Evolutionary conservation across 2,329 filamentous ascomycete species (phyloP).

Genomic region (Magnaporthales sp.): DNA sequence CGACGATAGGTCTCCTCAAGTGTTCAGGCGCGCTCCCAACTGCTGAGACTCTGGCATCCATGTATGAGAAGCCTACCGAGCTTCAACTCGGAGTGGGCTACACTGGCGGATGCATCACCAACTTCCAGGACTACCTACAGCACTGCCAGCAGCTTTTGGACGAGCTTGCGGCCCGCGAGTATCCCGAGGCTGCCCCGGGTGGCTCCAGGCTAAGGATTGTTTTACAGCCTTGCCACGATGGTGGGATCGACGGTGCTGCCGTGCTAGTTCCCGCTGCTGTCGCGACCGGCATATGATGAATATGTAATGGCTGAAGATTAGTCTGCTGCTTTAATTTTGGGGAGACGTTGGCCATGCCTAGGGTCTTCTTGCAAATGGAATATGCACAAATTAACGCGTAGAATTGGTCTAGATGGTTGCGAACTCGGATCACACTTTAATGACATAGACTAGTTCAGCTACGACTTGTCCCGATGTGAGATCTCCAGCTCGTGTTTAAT

Average conservation of each 20-base stretch:
- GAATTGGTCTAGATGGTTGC: background rate
- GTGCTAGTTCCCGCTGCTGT: slow-evolving; percentile 44
- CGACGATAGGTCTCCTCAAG: slow-evolving; percentile 59
- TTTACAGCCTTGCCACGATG: slow-evolving; percentile 49
- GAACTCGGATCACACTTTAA: background rate
- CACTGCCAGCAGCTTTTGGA: slow-evolving; percentile 65
- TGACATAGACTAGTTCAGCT: background rate
- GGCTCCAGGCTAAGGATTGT: slow-evolving; percentile 32
- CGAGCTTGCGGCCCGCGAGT: slow-evolving; percentile 33
- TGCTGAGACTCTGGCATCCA: slow-evolving; percentile 9
- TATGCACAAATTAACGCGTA: background rate
- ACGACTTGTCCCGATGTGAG: background rate
- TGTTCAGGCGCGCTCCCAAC: slow-evolving; percentile 57
- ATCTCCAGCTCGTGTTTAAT: background rate
- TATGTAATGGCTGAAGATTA: background rate
- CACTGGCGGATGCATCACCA: slow-evolving; percentile 72
- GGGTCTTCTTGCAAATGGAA: background rate
- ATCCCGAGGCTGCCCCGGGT: slow-evolving; percentile 12
- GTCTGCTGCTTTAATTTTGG: background rate
- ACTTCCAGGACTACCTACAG: slow-evolving; percentile 64
- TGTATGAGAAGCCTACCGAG: slow-evolving; percentile 9
- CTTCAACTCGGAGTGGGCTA: slow-evolving; percentile 66
- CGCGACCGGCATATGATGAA: slow-evolving; percentile 12
- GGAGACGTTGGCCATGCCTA: background rate
- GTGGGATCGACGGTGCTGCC: slow-evolving; percentile 52